Base-by-base conservation (phyloP, 2,329 filamentous ascomycete genomes). In the Fusarium solani-melongenae region DNA sequence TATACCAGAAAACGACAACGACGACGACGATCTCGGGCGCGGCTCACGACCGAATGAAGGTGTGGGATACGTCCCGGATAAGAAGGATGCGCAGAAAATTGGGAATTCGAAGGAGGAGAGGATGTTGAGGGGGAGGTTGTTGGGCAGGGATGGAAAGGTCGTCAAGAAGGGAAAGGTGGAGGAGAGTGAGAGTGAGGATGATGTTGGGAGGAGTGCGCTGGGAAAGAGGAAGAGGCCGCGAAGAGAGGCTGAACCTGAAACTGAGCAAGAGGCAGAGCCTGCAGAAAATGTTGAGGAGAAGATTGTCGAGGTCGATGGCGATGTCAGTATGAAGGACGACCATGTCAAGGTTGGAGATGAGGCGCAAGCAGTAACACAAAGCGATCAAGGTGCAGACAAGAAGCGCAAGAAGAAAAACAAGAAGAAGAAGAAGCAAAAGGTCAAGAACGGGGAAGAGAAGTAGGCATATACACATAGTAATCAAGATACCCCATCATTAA, bases 11-110 rank as follows among this genome's bases (percentile, higher is more conserved):
- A 72, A 79, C 61, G 74, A 74, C 61, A 73, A 74, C 57, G 77
- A 79, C 20, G 77, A 79, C 20, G 76, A 80, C 27, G 78, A 81
- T 61, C 58, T 80, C 33, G 70, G 74, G 10, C 71, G 71, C 5
- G 69, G 60, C 12, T 34, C 72, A 31, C 71, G 73, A 39, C 78
- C 79, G 39, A 85, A 85, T 74, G 80, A 82, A 27, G 86, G 85
- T 38, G 73, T 87, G 11, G 86, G 85, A 10, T 86, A 83, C 75
- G 76, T 79, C 11, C 74, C 81, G 4, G 72, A 80, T 8, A 64
- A 61, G 8, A 78, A 76, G 17, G 61, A 75, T 29, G 62, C 75
- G 11, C 64, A 75, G 39, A 75, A 73, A 31, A 71, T 76, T 34
- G 76, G 74, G 15, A 73, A 77, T 62, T 64, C 72, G 3, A 76